Evolutionary conservation across 2,329 filamentous ascomycete species (phyloP).

Genomic region (Cryphonectria nitschkei): DNA sequence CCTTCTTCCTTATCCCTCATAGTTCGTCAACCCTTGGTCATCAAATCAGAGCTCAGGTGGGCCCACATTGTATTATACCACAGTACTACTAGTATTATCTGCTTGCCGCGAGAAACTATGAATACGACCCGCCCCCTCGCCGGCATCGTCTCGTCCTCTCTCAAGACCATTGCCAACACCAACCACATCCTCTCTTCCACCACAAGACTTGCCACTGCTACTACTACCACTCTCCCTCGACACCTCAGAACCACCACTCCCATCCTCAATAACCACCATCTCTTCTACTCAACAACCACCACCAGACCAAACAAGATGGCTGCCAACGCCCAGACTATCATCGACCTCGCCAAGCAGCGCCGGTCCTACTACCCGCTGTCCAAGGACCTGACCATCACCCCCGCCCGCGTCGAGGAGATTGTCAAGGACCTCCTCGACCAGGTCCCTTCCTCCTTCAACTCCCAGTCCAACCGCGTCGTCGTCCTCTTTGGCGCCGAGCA

Average conservation of each 20-base stretch:
- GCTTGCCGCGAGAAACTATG: conserved; percentile 18
- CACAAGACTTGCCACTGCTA: conserved; percentile 21
- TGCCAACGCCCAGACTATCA: conserved; percentile 53
- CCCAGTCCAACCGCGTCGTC: conserved; percentile 77
- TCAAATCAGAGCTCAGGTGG: conserved; percentile 6
- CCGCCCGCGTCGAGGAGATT: conserved; percentile 66
- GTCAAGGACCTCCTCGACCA: conserved; percentile 66
- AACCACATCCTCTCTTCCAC: not conserved
- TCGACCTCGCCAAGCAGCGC: conserved; percentile 68
- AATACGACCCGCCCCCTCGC: conserved; percentile 25
- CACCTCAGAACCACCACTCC: conserved; percentile 28
- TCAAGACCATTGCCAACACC: conserved; percentile 13
- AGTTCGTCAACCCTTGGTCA: conserved; percentile 26
- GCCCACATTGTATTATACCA: not conserved
- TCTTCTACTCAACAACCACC: conserved; percentile 33
- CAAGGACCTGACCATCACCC: conserved; percentile 64
- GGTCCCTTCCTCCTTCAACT: conserved; percentile 85
- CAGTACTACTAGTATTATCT: not conserved
- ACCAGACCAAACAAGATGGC: conserved; percentile 47
- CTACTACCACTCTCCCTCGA: conserved; percentile 14
- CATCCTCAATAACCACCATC: conserved; percentile 12
- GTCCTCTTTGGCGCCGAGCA: conserved; percentile 83
- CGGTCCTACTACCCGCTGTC: conserved; percentile 71
- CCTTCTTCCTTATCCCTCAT: not conserved
- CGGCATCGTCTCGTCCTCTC: conserved; percentile 4